These are phyloP conservation scores for Hyphopichia khmerensis DNA, from an alignment of 1,139 yeast species.

Conservation along the genomic window DNA sequence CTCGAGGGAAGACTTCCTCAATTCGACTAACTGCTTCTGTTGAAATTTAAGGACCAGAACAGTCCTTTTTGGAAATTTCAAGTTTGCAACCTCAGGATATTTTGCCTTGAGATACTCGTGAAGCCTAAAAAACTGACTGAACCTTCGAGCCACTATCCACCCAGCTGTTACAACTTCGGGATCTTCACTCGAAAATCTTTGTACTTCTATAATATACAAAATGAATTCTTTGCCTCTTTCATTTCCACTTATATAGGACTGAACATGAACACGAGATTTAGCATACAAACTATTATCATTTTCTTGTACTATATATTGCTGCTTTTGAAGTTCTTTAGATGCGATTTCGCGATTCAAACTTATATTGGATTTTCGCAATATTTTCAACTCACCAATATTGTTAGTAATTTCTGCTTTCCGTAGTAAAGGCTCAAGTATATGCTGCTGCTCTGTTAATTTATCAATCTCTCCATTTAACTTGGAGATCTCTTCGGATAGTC, in stretches of 20 bases:
- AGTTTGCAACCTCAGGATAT: slow-evolving; percentile 49
- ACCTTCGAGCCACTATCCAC: slow-evolving; percentile 89
- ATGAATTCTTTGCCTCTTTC: slow-evolving; percentile 61
- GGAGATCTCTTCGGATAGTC: slow-evolving; percentile 65
- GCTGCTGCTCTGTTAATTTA: slow-evolving; percentile 58
- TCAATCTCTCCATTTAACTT: slow-evolving; percentile 58
- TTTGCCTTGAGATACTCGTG: slow-evolving; percentile 60
- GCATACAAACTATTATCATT: slow-evolving; percentile 77
- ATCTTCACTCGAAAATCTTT: slow-evolving; percentile 46
- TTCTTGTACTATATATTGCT: slow-evolving; percentile 81
- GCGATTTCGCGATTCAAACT: slow-evolving; percentile 70
- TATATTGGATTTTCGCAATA: slow-evolving; percentile 63
- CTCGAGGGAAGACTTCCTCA: slow-evolving; percentile 61
- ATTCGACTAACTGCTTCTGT: slow-evolving; percentile 60
- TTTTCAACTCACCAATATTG: slow-evolving; percentile 64
- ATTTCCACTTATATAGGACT: slow-evolving; percentile 60
- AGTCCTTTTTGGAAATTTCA: slow-evolving; percentile 63
- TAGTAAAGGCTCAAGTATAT: slow-evolving; percentile 63
- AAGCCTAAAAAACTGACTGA: slow-evolving; percentile 75
- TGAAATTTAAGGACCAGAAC: slow-evolving; percentile 67
- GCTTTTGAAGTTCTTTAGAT: slow-evolving; percentile 69
- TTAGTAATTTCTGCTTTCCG: slow-evolving; percentile 82
- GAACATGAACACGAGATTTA: slow-evolving; percentile 63
- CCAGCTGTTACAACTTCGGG: slow-evolving; percentile 60
- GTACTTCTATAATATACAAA: slow-evolving; percentile 75